Conservation (phyloP, 768 basidiomycete species). For the Boletus reticulatus region DNA sequence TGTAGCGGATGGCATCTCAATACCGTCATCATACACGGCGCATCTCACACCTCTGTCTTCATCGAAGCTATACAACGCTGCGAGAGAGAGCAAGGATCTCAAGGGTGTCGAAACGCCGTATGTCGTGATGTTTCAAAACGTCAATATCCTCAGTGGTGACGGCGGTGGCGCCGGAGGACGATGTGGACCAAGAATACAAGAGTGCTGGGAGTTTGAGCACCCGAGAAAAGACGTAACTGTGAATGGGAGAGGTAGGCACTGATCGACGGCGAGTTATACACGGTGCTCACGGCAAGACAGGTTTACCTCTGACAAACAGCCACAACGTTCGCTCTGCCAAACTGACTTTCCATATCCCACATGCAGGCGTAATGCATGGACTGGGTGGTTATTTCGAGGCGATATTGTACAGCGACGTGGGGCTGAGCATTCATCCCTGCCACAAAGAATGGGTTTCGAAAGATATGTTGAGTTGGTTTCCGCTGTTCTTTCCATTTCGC, state of each 20-base stretch:
- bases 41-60: constrained; percentile 94
- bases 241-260: constrained; percentile 59
- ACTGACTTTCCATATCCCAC: constrained; percentile 88
- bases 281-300: constrained; percentile 39
- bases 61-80: constrained; percentile 87
- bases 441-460: constrained; percentile 83
- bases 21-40: constrained; percentile 94
- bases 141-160: constrained; percentile 82
- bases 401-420: constrained; percentile 84
- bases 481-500: constrained; percentile 92
- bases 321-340: constrained; percentile 91
- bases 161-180: constrained; percentile 57
- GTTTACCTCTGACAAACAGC: constrained; percentile 89
- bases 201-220: constrained; percentile 98
- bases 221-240: constrained; percentile 78
- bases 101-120: constrained; percentile 93
- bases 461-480: constrained; percentile 99
- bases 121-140: constrained; percentile 97
- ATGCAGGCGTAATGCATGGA: constrained; percentile 91
- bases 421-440: constrained; percentile 91
- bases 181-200: constrained; percentile 84
- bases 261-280: background rate
- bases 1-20: constrained; percentile 88
- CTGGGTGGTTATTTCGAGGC: constrained; percentile 98
- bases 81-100: constrained; percentile 58